Percentiles rank a stretch among this genome's conserved stretches.
phyloP scores from a whole-genome alignment of 345 rosid species.

The Cardiospermum halicacabum region DNA sequence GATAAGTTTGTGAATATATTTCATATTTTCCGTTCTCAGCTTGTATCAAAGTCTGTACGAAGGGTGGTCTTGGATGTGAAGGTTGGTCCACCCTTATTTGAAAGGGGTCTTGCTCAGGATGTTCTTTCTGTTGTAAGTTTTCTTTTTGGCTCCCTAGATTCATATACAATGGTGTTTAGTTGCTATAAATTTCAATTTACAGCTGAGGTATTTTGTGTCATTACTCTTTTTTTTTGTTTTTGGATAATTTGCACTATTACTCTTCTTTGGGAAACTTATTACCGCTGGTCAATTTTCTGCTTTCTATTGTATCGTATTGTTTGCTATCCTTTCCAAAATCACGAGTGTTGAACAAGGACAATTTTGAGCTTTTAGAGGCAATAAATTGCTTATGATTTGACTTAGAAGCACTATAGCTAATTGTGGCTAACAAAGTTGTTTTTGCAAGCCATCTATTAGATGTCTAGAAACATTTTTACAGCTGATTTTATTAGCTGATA shows the following conservation, averaged over 20 bases:
- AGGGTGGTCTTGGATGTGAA: slow-evolving; percentile 86
- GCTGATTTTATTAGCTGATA: background rate
- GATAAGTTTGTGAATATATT: slow-evolving; percentile 16
- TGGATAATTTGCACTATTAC: too few relatives aligned
- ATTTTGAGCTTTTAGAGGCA: background rate
- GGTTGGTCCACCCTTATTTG: slow-evolving; percentile 84
- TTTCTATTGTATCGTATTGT: background rate
- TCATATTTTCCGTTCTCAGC: slow-evolving; percentile 29
- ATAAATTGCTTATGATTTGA: background rate
- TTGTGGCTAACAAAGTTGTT: background rate
- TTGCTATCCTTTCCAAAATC: background rate
- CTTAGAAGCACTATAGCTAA: background rate
- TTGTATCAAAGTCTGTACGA: slow-evolving; percentile 64
- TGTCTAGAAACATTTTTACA: background rate
- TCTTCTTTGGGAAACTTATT: background rate
- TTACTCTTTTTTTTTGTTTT: background rate
- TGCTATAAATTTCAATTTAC: background rate
- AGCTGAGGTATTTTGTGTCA: background rate
- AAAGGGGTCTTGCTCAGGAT: slow-evolving; percentile 79
- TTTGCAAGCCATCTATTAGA: background rate
- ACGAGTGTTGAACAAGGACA: background rate
- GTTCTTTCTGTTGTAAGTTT: slow-evolving; percentile 74
- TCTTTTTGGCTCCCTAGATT: slow-evolving; percentile 9
- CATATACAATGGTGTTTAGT: background rate
- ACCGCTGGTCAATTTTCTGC: background rate